Conservation (phyloP, 768 basidiomycete genomes). For the Tulasnella sp. region DNA sequence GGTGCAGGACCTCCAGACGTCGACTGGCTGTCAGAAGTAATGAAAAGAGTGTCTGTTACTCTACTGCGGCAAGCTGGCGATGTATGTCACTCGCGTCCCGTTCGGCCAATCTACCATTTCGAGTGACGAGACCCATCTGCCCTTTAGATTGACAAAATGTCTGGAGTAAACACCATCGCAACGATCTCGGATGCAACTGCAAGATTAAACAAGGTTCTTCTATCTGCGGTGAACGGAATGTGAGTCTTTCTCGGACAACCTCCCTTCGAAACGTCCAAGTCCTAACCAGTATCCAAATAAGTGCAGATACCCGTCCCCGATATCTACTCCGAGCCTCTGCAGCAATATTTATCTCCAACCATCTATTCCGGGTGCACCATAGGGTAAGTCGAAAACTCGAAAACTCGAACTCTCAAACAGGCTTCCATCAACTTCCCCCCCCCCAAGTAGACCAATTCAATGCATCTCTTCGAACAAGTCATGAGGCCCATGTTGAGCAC, state of each 20-base stretch:
- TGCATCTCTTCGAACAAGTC: conserved; percentile 26
- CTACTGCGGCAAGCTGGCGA: conserved; percentile 18
- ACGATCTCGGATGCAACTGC: conserved; percentile 25
- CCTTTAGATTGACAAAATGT: conserved; percentile 19
- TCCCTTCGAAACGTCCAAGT: neutral
- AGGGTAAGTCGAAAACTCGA: neutral
- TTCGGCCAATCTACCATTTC: neutral
- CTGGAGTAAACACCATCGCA: conserved; percentile 13
- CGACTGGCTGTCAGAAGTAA: conserved; percentile 21
- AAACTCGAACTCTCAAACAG: neutral
- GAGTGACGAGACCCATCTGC: neutral
- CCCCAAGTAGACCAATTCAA: conserved; percentile 24
- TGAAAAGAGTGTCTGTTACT: conserved; percentile 1
- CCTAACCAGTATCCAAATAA: neutral
- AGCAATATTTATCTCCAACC: conserved; percentile 25
- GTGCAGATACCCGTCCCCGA: conserved; percentile 6
- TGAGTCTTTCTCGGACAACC: neutral
- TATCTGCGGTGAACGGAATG: neutral
- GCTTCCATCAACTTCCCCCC: neutral
- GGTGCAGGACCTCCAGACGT: neutral
- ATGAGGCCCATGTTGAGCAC: conserved; percentile 19
- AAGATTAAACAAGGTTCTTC: conserved; percentile 25
- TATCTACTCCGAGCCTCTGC: conserved; percentile 24
- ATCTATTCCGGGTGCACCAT: conserved; percentile 27
- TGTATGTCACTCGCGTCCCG: neutral